Conservation (phyloP, 768 basidiomycete genomes). For the Suillus weaverae region DNA sequence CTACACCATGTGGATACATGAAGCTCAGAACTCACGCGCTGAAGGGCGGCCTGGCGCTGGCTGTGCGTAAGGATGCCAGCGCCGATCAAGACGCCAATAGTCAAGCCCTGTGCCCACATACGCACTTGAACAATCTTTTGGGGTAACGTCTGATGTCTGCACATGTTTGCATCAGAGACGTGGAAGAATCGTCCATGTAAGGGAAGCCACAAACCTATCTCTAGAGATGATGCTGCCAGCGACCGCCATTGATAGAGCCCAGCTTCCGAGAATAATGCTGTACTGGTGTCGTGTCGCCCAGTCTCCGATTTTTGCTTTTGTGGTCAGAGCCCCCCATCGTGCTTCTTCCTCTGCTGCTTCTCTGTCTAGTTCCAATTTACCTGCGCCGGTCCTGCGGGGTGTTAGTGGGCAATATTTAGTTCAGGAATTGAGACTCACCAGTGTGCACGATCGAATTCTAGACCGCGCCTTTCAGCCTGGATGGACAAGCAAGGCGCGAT, state of each 20-base stretch:
- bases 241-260: constrained; percentile 66
- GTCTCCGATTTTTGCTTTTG: constrained; percentile 55
- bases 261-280: constrained; percentile 70
- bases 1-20: neutral
- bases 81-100: constrained; percentile 69
- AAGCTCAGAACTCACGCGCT: constrained; percentile 6
- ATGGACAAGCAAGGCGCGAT: constrained; percentile 69
- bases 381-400: constrained; percentile 36
- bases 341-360: constrained; percentile 32
- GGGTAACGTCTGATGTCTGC: constrained; percentile 45
- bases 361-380: constrained; percentile 55
- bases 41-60: constrained; percentile 42
- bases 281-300: constrained; percentile 71
- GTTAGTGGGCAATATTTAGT: neutral
- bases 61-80: constrained; percentile 67
- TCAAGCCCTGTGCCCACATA: constrained; percentile 87
- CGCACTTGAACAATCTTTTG: constrained; percentile 76
- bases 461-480: constrained; percentile 68
- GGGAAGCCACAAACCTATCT: constrained; percentile 46
- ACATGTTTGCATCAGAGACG: constrained; percentile 1
- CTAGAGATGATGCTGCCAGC: constrained; percentile 70
- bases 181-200: too few species aligned
- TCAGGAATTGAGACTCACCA: neutral
- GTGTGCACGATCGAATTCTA: constrained; percentile 45
- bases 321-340: constrained; percentile 51